Conservation (phyloP, 192 early-diverging fungal species). For the Coemansia sp. region DNA sequence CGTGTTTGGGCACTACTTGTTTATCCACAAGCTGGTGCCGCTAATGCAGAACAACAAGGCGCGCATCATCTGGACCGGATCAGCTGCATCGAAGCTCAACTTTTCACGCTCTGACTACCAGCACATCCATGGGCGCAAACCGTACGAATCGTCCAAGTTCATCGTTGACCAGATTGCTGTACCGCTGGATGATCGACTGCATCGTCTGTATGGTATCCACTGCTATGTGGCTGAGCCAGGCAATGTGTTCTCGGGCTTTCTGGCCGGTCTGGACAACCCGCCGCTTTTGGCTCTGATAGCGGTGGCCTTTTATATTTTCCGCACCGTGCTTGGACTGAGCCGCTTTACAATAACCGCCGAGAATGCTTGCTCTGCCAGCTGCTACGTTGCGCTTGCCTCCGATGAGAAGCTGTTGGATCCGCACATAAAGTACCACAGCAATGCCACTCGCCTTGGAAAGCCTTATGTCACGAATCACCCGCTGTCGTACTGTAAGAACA, state of each 20-base stretch:
- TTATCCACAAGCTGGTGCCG: constrained; percentile 25
- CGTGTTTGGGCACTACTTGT: constrained; percentile 54
- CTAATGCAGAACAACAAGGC: neutral
- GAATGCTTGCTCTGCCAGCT: constrained; percentile 14
- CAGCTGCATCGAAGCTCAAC: constrained; percentile 25
- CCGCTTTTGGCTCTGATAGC: constrained; percentile 23
- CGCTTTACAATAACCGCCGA: constrained; percentile 42
- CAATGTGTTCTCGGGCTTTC: constrained; percentile 37
- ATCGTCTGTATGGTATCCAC: neutral
- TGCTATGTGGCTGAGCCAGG: constrained; percentile 52
- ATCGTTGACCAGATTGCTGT: constrained; percentile 46
- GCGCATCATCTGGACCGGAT: constrained; percentile 55
- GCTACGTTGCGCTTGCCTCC: constrained; percentile 13
- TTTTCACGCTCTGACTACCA: constrained; percentile 41
- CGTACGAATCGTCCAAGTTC: constrained; percentile 57
- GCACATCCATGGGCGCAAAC: constrained; percentile 40
- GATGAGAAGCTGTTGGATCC: constrained; percentile 21
- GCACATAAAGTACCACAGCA: constrained; percentile 40
- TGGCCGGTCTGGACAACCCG: constrained; percentile 19
- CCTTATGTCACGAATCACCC: constrained; percentile 24
- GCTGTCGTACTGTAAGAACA: constrained; percentile 1
- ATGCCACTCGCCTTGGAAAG: constrained; percentile 15
- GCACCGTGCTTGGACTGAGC: constrained; percentile 14
- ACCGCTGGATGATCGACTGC: constrained; percentile 29
- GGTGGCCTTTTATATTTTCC: constrained; percentile 30